Evolutionary conservation across 1,284 basidiomycete genomes (phyloP).

Genomic region (Rhodotorula sp.): DNA sequence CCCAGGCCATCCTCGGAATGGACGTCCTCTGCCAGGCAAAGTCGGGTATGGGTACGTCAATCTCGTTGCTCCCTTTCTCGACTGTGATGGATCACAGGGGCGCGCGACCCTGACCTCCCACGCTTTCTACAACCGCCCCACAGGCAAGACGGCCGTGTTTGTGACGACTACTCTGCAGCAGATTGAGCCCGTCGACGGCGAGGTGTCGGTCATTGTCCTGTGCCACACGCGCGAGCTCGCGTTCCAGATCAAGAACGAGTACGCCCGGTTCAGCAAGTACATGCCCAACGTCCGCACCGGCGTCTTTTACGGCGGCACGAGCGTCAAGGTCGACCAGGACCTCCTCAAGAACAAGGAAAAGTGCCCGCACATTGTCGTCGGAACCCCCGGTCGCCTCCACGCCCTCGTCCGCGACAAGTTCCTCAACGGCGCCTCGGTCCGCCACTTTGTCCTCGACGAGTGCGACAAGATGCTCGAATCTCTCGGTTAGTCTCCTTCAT

Average conservation of each 20-base stretch:
- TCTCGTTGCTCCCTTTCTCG: background rate
- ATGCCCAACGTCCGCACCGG: slow-evolving; percentile 98
- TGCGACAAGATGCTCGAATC: slow-evolving; percentile 99
- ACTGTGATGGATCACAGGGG: too few relatives aligned
- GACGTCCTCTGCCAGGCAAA: slow-evolving; percentile 99
- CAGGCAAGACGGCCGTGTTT: slow-evolving; percentile 95
- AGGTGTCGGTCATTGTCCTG: slow-evolving; percentile 94
- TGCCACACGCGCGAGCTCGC: slow-evolving; percentile 99
- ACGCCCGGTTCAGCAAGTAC: slow-evolving; percentile 98
- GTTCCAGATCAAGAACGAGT: slow-evolving; percentile 99
- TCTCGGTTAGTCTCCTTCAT: slow-evolving; percentile 82
- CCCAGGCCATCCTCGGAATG: slow-evolving; percentile 98
- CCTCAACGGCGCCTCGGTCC: slow-evolving; percentile 86
- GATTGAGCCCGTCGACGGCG: slow-evolving; percentile 96
- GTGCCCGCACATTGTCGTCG: slow-evolving; percentile 98
- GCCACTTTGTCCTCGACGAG: slow-evolving; percentile 99
- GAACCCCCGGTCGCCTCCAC: slow-evolving; percentile 93
- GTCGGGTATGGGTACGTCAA: slow-evolving; percentile 76
- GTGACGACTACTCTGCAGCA: slow-evolving; percentile 97
- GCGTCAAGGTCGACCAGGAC: slow-evolving; percentile 91
- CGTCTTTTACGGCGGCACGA: slow-evolving; percentile 97
- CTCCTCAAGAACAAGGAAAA: slow-evolving; percentile 92
- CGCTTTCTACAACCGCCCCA: too few relatives aligned
- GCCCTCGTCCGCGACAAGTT: slow-evolving; percentile 90
- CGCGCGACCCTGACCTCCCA: too few relatives aligned